Conservation (phyloP, 345 rosid species). For the Kandelia obovata region DNA sequence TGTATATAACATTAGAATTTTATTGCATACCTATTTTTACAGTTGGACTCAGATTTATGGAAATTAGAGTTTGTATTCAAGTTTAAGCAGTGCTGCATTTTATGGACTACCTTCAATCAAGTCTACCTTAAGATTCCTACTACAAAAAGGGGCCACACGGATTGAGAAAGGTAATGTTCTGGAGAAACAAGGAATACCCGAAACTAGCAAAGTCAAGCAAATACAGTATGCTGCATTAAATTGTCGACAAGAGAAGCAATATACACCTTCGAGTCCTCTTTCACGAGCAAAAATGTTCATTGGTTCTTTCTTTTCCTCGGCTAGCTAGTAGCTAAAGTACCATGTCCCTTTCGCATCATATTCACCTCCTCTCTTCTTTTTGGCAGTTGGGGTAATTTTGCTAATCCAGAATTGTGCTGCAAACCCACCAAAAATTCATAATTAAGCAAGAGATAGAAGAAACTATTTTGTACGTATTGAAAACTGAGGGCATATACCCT, state of each 20-base stretch:
- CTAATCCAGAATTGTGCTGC: slow-evolving; percentile 4
- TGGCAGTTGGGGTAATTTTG: slow-evolving; percentile 20
- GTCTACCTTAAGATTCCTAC: slow-evolving; percentile 24
- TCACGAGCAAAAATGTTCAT: slow-evolving; percentile 3
- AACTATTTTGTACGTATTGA: slow-evolving; percentile 7
- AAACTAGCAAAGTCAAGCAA: slow-evolving; percentile 9
- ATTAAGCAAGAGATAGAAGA: slow-evolving; percentile 1
- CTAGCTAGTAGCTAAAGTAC: too few species aligned
- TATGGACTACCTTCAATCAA: slow-evolving; percentile 12
- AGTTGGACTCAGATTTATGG: background rate
- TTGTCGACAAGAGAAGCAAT: slow-evolving; percentile 19
- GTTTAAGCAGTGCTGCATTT: slow-evolving; percentile 17
- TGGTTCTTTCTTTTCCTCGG: too few species aligned
- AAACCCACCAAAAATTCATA: slow-evolving; percentile 10
- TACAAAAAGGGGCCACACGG: slow-evolving; percentile 14
- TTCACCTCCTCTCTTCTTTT: slow-evolving; percentile 2
- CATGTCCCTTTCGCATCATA: background rate
- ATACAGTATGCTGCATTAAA: slow-evolving; percentile 21
- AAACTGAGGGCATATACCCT: slow-evolving; percentile 7
- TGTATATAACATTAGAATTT: too few species aligned
- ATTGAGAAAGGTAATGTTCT: slow-evolving; percentile 8
- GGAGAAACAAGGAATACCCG: slow-evolving; percentile 20
- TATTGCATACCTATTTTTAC: too few species aligned
- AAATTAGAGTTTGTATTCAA: slow-evolving; percentile 6
- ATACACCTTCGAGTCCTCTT: slow-evolving; percentile 14